A percentile compares a stretch with the other conserved stretches of the same genome.
Evolutionary conservation across 768 basidiomycete genomes (phyloP).

Genomic region (Pleurotus ostreatus): DNA sequence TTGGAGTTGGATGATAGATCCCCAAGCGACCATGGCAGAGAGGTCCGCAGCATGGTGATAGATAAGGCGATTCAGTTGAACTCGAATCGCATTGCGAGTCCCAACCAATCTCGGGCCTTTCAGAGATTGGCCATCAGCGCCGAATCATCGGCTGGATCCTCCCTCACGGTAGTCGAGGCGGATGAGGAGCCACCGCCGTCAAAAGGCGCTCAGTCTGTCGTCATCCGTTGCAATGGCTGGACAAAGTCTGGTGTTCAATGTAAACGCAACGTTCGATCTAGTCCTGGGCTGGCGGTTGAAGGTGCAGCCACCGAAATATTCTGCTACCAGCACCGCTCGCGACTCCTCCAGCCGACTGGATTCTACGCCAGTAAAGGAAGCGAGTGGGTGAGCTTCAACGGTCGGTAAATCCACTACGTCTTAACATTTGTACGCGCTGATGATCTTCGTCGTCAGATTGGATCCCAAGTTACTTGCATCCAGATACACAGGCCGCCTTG

Average conservation of each 20-base stretch:
- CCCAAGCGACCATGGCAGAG: neutral
- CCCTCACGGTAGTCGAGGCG: neutral
- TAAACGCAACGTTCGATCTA: constrained; percentile 49
- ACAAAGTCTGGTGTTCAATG: constrained; percentile 68
- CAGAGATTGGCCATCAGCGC: neutral
- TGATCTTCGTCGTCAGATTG: constrained; percentile 42
- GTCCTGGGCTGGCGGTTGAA: constrained; percentile 22
- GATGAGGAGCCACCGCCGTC: neutral
- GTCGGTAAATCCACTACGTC: constrained; percentile 27
- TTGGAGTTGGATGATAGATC: neutral
- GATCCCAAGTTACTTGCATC: constrained; percentile 62
- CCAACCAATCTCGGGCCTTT: neutral
- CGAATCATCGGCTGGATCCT: neutral
- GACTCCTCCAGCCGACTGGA: constrained; percentile 47
- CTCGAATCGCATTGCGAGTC: neutral
- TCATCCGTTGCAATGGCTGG: constrained; percentile 54
- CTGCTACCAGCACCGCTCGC: constrained; percentile 63
- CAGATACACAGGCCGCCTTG: constrained; percentile 56
- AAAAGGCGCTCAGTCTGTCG: neutral
- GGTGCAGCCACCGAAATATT: constrained; percentile 39
- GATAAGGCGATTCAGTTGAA: constrained; percentile 3
- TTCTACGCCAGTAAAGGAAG: constrained; percentile 49
- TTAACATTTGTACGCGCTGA: neutral
- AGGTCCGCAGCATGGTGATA: neutral
- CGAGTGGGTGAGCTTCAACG: constrained; percentile 54